phyloP scores from a whole-genome alignment of 2,329 filamentous ascomycete genomes.

The Fusarium siculi region DNA sequence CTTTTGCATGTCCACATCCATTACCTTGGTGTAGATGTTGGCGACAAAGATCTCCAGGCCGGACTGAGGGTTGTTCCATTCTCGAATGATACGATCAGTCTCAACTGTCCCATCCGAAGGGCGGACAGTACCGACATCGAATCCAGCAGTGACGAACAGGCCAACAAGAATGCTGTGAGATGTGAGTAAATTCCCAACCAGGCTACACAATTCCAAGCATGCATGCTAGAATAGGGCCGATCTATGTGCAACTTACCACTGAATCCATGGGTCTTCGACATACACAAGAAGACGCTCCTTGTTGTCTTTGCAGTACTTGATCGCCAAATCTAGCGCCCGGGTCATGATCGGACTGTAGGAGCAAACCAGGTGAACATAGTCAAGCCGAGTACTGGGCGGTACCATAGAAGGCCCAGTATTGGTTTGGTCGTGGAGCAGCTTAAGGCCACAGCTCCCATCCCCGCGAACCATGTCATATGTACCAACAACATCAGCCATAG shows the following conservation, averaged over 20 bases:
- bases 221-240: rapidly evolving
- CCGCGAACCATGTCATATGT: too few species aligned
- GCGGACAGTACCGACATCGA: neutral
- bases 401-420: too few species aligned
- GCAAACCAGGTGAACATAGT: too few species aligned
- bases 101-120: neutral
- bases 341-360: neutral
- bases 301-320: neutral
- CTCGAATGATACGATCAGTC: neutral
- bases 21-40: neutral
- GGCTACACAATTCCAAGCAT: neutral
- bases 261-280: neutral
- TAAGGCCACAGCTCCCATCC: too few species aligned
- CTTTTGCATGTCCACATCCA: neutral
- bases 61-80: neutral
- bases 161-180: neutral
- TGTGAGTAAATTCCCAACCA: neutral
- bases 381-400: too few species aligned
- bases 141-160: neutral
- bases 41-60: neutral
- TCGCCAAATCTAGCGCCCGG: neutral
- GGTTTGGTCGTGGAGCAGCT: too few species aligned
- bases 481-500: too few species aligned
- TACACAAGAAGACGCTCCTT: neutral
- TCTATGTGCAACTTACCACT: neutral